phyloP scores from a whole-genome alignment of 1,139 yeast species.

The Hansenula lynferdii region DNA sequence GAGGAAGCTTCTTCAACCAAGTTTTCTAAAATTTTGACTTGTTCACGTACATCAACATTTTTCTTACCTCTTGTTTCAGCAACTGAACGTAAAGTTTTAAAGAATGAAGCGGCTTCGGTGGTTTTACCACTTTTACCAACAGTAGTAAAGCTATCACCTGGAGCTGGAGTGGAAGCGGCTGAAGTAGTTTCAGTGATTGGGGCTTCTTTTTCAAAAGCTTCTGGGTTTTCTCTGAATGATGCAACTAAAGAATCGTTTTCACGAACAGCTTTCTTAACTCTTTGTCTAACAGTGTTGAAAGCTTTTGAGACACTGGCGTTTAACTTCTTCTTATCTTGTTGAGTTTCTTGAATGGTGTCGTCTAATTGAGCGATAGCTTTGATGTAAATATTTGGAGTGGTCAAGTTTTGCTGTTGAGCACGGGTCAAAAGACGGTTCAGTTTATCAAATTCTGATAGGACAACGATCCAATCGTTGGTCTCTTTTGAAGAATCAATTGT shows the following conservation, averaged over 20 bases:
- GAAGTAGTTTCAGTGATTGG: conserved; percentile 26
- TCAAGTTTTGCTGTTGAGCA: conserved; percentile 69
- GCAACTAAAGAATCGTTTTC: conserved; percentile 55
- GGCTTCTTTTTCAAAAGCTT: conserved; percentile 54
- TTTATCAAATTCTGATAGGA: conserved; percentile 75
- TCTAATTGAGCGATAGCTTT: conserved; percentile 70
- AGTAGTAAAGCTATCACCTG: conserved; percentile 33
- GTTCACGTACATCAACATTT: conserved; percentile 82
- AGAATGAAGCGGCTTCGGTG: conserved; percentile 41
- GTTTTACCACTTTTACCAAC: conserved; percentile 37
- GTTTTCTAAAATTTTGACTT: conserved; percentile 65
- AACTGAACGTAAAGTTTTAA: conserved; percentile 68
- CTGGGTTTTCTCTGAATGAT: conserved; percentile 66
- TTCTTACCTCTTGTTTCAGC: conserved; percentile 94
- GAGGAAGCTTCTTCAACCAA: conserved; percentile 46
- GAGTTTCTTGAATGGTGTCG: conserved; percentile 55
- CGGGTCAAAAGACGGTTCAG: conserved; percentile 62
- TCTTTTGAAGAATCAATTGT: conserved; percentile 66
- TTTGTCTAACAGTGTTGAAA: conserved; percentile 82
- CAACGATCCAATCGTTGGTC: conserved; percentile 76
- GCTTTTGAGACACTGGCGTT: conserved; percentile 86
- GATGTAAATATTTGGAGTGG: conserved; percentile 68
- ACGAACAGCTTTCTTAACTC: conserved; percentile 76
- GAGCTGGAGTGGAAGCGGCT: conserved; percentile 24
- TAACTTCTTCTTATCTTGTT: conserved; percentile 66